phyloP scores from a whole-genome alignment of 2,329 filamentous ascomycete species.

The Ophiocordyceps camponoti-leonardi region DNA sequence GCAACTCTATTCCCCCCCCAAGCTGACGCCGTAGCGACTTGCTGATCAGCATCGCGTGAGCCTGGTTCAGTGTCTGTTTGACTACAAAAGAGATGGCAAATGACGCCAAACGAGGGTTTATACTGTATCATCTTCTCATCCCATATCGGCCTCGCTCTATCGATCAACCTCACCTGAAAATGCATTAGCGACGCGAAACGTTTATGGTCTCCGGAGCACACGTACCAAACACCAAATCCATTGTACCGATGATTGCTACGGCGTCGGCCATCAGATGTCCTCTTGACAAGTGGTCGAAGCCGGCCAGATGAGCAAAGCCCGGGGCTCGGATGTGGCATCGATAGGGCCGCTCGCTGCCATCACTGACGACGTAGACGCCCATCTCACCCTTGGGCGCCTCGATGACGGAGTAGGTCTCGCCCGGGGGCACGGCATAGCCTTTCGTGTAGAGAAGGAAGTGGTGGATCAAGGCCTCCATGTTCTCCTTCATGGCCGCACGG shows the following conservation, averaged over 20 bases:
- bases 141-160: conserved; percentile 18
- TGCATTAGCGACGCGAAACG: conserved; percentile 13
- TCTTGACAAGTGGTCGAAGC: conserved; percentile 84
- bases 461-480: conserved; percentile 99
- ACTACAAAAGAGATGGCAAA: neutral
- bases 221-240: conserved; percentile 80
- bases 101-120: neutral
- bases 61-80: conserved; percentile 14
- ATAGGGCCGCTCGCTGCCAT: conserved; percentile 92
- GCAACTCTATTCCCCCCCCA: neutral
- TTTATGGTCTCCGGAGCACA: conserved; percentile 3
- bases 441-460: conserved; percentile 99
- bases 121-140: conserved; percentile 6
- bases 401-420: conserved; percentile 94
- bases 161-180: conserved; percentile 42
- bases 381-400: conserved; percentile 99
- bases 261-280: conserved; percentile 92
- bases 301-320: conserved; percentile 85
- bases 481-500: conserved; percentile 98
- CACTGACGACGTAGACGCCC: conserved; percentile 91
- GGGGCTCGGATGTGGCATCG: conserved; percentile 94
- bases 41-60: neutral
- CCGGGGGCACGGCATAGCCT: conserved; percentile 90
- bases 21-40: neutral
- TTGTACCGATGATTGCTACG: conserved; percentile 83